A percentile compares a stretch with the other conserved stretches of the same genome.
phyloP scores from a whole-genome alignment of 2,329 filamentous ascomycete species.

The Alternaria sp. region DNA sequence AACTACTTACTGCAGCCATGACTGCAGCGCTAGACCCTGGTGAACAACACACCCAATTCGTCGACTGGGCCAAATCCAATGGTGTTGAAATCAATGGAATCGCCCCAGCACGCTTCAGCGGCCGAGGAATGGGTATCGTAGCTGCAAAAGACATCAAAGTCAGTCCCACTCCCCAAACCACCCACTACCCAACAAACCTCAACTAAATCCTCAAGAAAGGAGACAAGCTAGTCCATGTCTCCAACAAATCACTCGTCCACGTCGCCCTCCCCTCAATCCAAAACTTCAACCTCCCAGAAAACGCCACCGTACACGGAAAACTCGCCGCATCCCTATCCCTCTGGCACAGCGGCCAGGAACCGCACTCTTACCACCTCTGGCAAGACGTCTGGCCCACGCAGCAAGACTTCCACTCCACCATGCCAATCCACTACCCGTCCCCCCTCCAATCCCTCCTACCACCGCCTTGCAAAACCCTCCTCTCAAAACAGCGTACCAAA shows the following conservation, averaged over 20 bases:
- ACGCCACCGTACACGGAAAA: slow-evolving; percentile 72
- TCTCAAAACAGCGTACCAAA: slow-evolving; percentile 65
- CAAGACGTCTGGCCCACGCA: slow-evolving; percentile 71
- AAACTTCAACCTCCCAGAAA: slow-evolving; percentile 59
- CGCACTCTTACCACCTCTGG: slow-evolving; percentile 65
- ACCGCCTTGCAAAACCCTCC: slow-evolving; percentile 52
- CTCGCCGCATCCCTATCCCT: slow-evolving; percentile 74
- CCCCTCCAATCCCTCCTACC: slow-evolving; percentile 54
- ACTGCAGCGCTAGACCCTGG: slow-evolving; percentile 45
- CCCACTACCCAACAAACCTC: background rate
- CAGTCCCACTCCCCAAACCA: slow-evolving; percentile 28
- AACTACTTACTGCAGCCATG: slow-evolving; percentile 27
- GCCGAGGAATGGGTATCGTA: slow-evolving; percentile 79
- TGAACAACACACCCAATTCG: slow-evolving; percentile 63
- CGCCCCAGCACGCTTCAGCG: slow-evolving; percentile 70
- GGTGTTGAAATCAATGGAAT: slow-evolving; percentile 75
- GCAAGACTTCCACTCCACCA: slow-evolving; percentile 65
- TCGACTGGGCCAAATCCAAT: slow-evolving; percentile 70
- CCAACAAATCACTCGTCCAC: slow-evolving; percentile 68
- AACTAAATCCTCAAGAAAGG: slow-evolving; percentile 58
- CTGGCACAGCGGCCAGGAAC: slow-evolving; percentile 46
- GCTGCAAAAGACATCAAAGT: slow-evolving; percentile 73
- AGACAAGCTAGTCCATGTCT: slow-evolving; percentile 71
- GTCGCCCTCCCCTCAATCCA: slow-evolving; percentile 65
- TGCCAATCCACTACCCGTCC: slow-evolving; percentile 65